Conservation (phyloP, 805 yeast species). For the Ogataea corticis region DNA sequence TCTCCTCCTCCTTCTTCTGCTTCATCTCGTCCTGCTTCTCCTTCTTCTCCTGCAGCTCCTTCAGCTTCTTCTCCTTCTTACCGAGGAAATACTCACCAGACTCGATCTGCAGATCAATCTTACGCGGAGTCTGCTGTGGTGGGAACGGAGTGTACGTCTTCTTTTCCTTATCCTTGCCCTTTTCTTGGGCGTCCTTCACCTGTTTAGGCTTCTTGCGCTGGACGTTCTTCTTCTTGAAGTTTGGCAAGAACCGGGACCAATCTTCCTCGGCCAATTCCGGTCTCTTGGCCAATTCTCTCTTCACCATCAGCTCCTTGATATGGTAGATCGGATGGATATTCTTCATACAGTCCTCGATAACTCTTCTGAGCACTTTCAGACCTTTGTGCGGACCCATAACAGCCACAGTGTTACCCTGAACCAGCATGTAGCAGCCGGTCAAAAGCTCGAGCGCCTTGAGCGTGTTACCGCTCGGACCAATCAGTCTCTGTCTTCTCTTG, state of each 20-base stretch:
- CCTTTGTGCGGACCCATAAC: conserved; percentile 97
- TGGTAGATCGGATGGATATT: conserved; percentile 97
- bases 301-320: conserved; percentile 96
- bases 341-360: conserved; percentile 96
- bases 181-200: conserved; percentile 49
- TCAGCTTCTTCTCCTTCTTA: conserved; percentile 74
- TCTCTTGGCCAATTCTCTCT: conserved; percentile 89
- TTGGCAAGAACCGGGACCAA: conserved; percentile 95
- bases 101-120: conserved; percentile 95
- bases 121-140: conserved; percentile 94
- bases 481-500: conserved; percentile 92
- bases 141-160: conserved; percentile 98
- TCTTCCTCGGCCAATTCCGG: conserved; percentile 96
- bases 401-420: conserved; percentile 96
- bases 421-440: conserved; percentile 93
- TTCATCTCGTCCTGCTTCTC: conserved; percentile 75
- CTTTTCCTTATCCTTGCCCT: conserved; percentile 46
- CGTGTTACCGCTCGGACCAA: conserved; percentile 97
- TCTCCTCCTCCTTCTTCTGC: conserved; percentile 63
- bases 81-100: conserved; percentile 97
- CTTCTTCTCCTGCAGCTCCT: conserved; percentile 71
- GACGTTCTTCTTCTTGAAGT: conserved; percentile 93
- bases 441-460: conserved; percentile 91
- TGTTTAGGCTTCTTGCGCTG: conserved; percentile 87
- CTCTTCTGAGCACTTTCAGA: conserved; percentile 85